These are phyloP conservation scores for Aspergillus pseudoviridinutans DNA, from an alignment of 2,329 filamentous ascomycete genomes.

Conservation along the genomic window DNA sequence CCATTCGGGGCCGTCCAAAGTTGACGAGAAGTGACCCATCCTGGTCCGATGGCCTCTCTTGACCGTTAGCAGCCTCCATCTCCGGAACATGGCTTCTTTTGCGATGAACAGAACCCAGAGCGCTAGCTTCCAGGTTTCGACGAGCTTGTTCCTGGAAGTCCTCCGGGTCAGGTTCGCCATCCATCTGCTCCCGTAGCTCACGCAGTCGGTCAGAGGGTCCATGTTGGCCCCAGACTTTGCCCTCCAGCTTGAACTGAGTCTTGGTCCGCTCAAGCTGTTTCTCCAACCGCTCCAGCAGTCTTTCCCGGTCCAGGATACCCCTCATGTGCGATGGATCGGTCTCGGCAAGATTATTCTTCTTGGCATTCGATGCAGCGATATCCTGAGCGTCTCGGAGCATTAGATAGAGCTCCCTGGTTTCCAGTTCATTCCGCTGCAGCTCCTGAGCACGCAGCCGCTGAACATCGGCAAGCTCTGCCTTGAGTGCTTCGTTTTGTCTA, in stretches of 20 bases:
- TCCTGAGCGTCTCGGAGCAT: slow-evolving; percentile 98
- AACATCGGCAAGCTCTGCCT: slow-evolving; percentile 81
- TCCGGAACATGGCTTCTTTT: slow-evolving; percentile 43
- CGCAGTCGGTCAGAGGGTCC: slow-evolving; percentile 89
- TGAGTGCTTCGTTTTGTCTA: slow-evolving; percentile 81
- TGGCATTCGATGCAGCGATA: slow-evolving; percentile 84
- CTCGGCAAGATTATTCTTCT: slow-evolving; percentile 55
- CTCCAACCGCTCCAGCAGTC: slow-evolving; percentile 87
- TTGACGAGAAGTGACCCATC: slow-evolving; percentile 68
- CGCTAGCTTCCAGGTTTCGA: slow-evolving; percentile 64
- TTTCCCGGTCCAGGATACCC: slow-evolving; percentile 88
- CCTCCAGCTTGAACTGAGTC: slow-evolving; percentile 95
- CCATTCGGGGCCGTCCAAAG: slow-evolving; percentile 64
- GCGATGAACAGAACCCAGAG: slow-evolving; percentile 69
- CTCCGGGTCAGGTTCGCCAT: slow-evolving; percentile 55
- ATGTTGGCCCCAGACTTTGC: slow-evolving; percentile 81
- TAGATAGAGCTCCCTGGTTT: slow-evolving; percentile 93
- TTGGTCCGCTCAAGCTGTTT: slow-evolving; percentile 96
- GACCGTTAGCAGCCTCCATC: slow-evolving; percentile 33
- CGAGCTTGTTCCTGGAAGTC: slow-evolving; percentile 53
- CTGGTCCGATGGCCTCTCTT: slow-evolving; percentile 46
- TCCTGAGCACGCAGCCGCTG: slow-evolving; percentile 85
- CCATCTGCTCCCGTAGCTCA: slow-evolving; percentile 93
- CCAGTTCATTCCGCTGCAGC: slow-evolving; percentile 88
- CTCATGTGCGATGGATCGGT: slow-evolving; percentile 74